Evolutionary conservation across 306 rosid genomes (phyloP).

Genomic region (Fragaria vesca): DNA sequence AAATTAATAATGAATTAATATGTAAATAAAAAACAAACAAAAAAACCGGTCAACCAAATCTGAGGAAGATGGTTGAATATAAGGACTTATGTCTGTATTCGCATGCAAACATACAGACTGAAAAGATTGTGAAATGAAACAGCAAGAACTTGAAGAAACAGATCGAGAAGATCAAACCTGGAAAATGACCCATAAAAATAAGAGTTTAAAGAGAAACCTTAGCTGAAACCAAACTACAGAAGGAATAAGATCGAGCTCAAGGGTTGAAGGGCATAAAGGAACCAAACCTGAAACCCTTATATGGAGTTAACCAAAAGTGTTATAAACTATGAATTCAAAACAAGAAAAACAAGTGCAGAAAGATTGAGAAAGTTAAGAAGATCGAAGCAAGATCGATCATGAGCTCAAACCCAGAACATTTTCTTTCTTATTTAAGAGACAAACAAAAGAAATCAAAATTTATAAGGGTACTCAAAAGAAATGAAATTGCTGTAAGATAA

Average conservation of each 20-base stretch:
- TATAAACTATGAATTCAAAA: neutral
- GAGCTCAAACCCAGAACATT: neutral
- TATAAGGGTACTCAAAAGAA: neutral
- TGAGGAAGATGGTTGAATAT: neutral
- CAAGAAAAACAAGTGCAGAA: neutral
- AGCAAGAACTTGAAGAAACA: neutral
- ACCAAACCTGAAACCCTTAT: neutral
- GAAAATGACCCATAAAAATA: neutral
- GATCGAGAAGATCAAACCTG: neutral
- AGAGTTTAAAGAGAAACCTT: neutral
- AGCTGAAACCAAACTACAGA: neutral
- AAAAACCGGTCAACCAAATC: neutral
- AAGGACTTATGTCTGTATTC: neutral
- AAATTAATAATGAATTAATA: neutral
- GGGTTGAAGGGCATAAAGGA: neutral
- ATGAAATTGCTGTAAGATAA: neutral
- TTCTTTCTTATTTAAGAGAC: neutral
- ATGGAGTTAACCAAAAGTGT: neutral
- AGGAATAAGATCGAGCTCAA: neutral
- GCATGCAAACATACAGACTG: neutral
- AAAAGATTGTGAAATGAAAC: neutral
- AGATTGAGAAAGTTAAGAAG: neutral
- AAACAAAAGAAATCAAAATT: neutral
- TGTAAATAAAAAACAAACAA: neutral
- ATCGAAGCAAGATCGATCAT: neutral